phyloP scores from a whole-genome alignment of 495 filamentous ascomycete species.

The Penicillium taxi region DNA sequence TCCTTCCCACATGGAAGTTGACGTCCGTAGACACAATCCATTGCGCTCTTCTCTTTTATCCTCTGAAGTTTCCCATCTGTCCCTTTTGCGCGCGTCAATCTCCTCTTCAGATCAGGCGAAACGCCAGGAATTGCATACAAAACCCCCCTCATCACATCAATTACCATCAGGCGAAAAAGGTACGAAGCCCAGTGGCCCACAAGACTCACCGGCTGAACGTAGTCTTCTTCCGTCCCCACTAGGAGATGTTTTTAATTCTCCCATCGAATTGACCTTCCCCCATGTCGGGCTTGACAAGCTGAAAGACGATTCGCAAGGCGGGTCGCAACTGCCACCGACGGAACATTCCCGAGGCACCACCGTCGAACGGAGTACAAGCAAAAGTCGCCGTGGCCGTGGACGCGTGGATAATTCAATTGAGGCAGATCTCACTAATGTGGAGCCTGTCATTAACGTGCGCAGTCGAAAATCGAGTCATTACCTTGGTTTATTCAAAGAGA shows the following conservation, averaged over 20 bases:
- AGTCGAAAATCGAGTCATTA: constrained; percentile 94
- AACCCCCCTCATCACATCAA: constrained; percentile 11
- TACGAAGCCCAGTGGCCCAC: constrained; percentile 13
- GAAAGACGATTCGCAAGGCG: constrained; percentile 12
- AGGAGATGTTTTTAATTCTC: constrained; percentile 21
- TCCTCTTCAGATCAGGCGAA: constrained; percentile 21
- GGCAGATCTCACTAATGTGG: constrained; percentile 66
- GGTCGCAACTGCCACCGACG: constrained; percentile 12
- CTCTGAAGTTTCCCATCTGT: constrained; percentile 18
- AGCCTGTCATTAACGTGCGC: constrained; percentile 63
- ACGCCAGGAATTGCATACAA: constrained; percentile 12
- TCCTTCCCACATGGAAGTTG: constrained; percentile 39
- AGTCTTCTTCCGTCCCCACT: constrained; percentile 26
- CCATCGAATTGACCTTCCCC: constrained; percentile 14
- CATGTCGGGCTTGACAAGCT: constrained; percentile 13
- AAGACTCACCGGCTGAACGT: constrained; percentile 19
- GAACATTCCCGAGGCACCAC: constrained; percentile 11
- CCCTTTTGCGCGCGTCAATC: constrained; percentile 24
- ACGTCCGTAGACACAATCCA: constrained; percentile 34
- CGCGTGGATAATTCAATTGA: constrained; percentile 77
- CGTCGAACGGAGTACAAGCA: constrained; percentile 33
- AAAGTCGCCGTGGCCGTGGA: constrained; percentile 38
- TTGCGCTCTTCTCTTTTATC: constrained; percentile 25
- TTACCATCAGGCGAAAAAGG: constrained; percentile 17
- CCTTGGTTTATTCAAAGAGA: constrained; percentile 87